phyloP scores from a whole-genome alignment of 148 eudicot species.

The Vaccinium corymbosum region DNA sequence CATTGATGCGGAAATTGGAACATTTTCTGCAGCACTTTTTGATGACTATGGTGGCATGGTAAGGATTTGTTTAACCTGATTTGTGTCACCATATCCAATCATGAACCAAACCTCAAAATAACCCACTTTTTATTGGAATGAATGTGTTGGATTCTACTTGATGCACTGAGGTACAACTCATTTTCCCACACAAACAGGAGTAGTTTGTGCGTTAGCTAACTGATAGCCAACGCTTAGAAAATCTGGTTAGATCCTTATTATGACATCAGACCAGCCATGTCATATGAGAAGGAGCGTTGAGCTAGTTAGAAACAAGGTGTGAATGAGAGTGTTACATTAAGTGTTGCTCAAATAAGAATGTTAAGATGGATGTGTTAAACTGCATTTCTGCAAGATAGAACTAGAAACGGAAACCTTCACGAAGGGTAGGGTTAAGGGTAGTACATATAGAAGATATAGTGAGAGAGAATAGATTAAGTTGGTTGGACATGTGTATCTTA shows the following conservation, averaged over 20 bases:
- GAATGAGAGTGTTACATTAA: background rate
- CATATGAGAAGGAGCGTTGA: background rate
- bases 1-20: constrained; percentile 75
- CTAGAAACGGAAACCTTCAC: background rate
- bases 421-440: background rate
- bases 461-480: background rate
- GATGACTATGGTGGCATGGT: constrained; percentile 99
- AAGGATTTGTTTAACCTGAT: constrained; percentile 22
- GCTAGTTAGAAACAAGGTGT: background rate
- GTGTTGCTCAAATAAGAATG: background rate
- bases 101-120: constrained; percentile 7
- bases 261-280: background rate
- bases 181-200: background rate
- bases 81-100: background rate
- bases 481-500: background rate
- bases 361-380: background rate
- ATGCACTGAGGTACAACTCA: background rate
- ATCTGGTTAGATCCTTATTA: background rate
- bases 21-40: constrained; percentile 92
- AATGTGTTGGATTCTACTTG: background rate
- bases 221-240: background rate
- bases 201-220: background rate
- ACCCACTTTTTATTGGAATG: background rate
- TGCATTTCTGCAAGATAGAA: background rate
- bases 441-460: background rate